These are phyloP conservation scores for Drosera capensis DNA, from an alignment of 148 eudicot species.

Conservation along the genomic window DNA sequence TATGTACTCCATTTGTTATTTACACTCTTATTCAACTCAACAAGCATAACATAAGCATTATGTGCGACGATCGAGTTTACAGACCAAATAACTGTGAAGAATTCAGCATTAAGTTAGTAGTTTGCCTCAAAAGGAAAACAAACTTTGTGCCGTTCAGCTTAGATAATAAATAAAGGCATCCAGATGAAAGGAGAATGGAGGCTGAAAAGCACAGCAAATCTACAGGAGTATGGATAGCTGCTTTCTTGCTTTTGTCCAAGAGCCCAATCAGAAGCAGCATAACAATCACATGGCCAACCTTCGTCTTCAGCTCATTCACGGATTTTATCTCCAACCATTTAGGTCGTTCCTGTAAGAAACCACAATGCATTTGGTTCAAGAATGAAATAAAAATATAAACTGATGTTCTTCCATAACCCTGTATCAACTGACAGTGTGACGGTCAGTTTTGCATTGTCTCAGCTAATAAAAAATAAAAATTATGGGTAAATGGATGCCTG, in stretches of 20 bases:
- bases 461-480: too few relatives aligned
- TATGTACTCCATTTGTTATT: too few relatives aligned
- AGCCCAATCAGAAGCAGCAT: conserved; percentile 84
- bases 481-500: too few relatives aligned
- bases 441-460: too few relatives aligned
- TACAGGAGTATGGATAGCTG: conserved; percentile 37
- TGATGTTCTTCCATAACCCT: background rate
- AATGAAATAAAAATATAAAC: too few relatives aligned
- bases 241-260: conserved; percentile 77
- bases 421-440: background rate
- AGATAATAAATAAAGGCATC: conserved; percentile 64
- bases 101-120: too few relatives aligned
- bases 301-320: conserved; percentile 77
- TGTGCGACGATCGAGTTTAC: too few relatives aligned
- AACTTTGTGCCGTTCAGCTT: conserved; percentile 47
- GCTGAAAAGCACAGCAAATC: conserved; percentile 94
- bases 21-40: too few relatives aligned
- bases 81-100: too few relatives aligned
- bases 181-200: conserved; percentile 73
- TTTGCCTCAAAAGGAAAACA: too few relatives aligned
- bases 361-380: background rate
- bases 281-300: conserved; percentile 92
- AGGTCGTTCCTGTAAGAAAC: conserved; percentile 64
- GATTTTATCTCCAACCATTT: conserved; percentile 78
- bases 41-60: too few relatives aligned